Evolutionary conservation across 306 rosid genomes (phyloP).

Genomic region (Cucumis melo): DNA sequence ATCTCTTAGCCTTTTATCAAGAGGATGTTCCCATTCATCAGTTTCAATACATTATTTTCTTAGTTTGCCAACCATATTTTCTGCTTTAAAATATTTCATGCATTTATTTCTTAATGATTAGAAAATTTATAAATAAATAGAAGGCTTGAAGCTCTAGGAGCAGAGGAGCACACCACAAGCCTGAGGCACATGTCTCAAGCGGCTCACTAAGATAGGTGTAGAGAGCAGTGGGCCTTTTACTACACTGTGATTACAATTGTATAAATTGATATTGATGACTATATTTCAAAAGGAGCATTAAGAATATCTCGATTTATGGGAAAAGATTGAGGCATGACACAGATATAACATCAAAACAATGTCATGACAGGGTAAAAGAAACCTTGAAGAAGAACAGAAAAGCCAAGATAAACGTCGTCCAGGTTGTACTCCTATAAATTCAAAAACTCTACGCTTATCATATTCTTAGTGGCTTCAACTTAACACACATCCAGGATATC

Average conservation of each 20-base stretch:
- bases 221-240: too few species aligned
- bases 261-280: slow-evolving; percentile 6
- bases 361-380: not conserved
- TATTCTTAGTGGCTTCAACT: not conserved
- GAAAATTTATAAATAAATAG: not conserved
- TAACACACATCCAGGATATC: not conserved
- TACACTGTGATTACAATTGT: not conserved
- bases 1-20: too few species aligned
- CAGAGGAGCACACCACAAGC: too few species aligned
- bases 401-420: not conserved
- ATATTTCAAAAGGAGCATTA: not conserved
- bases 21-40: too few species aligned
- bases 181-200: too few species aligned
- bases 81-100: too few species aligned
- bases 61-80: too few species aligned
- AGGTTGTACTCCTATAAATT: not conserved
- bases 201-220: too few species aligned
- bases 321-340: not conserved
- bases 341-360: not conserved
- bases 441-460: not conserved
- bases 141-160: too few species aligned
- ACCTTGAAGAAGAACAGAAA: not conserved
- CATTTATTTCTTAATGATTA: too few species aligned
- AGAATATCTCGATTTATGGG: not conserved
- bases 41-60: too few species aligned